Evolutionary conservation across 192 early-diverging fungal species (phyloP), one percentile per base, ranked within the genome.

Genomic region (Gaertneriomyces sp.): DNA sequence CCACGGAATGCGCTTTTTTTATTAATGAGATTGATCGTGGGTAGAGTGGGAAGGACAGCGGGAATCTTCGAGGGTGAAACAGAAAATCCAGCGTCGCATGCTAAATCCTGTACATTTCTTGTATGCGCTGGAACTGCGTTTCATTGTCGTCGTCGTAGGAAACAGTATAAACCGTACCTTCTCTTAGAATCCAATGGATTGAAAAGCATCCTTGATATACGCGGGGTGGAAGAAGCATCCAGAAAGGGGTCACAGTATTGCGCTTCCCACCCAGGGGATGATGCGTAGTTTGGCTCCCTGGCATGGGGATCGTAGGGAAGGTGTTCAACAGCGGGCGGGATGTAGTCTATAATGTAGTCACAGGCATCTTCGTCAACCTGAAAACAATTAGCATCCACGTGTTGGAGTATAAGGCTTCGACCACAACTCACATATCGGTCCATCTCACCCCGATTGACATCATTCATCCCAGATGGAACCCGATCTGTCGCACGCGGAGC

Each of bases 291-390:
- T 7, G 78, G 83, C 47, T 89, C 82, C 46, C 60, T 44, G 16
- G 64, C 61, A 14, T 55, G 25, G 11, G 52, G 40, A 52, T 68
- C 45, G 33, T 39, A 47, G 25, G 25, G 25, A 33, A 33, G 25
- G 60, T 47, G 44, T 45, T 20, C 43, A 67, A 40, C 44, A 6
- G 47, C 52, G 6, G 64, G 59, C 33, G 78, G 59, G 71, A 77
- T 73, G 43, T 69, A 67, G 71, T 90, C 90, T 3, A 91, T 74
- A 45, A 92, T 19, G 69, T 85, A 91, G 68, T 87, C 84, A 63
- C 90, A 92, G 45, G 70, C 11, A 2, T 53, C 49, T 3, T 74
- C 17, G 12, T 68, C 44, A 38, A 85, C 71, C 85, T 88, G 70
- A 43, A 42, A 70, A 43, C 39, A 60, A 39, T 0, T 55, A 40